Evolutionary conservation across 495 filamentous ascomycete species (phyloP), one percentile per base, ranked within the genome.

Genomic region (Neurospora discreta): DNA sequence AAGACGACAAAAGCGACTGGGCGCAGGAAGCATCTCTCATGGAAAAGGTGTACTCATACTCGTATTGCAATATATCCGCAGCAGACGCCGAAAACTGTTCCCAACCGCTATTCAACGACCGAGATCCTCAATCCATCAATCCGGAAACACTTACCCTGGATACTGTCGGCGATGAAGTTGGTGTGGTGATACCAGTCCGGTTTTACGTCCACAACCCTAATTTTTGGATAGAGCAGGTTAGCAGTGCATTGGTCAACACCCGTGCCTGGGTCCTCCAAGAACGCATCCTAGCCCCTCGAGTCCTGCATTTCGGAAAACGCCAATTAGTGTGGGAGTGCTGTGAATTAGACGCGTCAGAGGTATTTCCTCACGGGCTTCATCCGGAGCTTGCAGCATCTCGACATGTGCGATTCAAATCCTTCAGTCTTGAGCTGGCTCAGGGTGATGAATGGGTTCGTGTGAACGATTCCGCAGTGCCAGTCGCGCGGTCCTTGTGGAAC

Each of bases 281-380:
- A 20, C 71, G 40, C 7, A 43, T 69, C 5, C 10, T 69, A 16
- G n/a, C 71, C 30, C 71, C 71, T 69, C 71, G 71, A 23, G 13
- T 72, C 26, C 36, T 72, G 3, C 71, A 72, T 39, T 72, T 72
- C 36, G 71, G 71, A 10, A 18, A 30, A 9, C 40, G 13, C 16
- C 60, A 72, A 20, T 1, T 72, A 8, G 8, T 69, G 9, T 69
- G 71, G 71, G 71, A 72, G 20, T 72, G 71, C 67, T 69, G 36
- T 6, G 40, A 69, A 7, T 69, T n/a, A 3, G 30, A 69, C 42
- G 67, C 71, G 5, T 5, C 71, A 7, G 41, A 72, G 7, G 40
- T 52, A 2, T 69, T 69, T 44, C 41, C 41, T n/a, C 26, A 43
- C 6, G 71, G 65, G 0, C 42, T 72, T 16, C 71, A 60, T 33